Evolutionary conservation across 495 filamentous ascomycete species (phyloP), one percentile per base, ranked within the genome.

Genomic region (Penicillium angulare): DNA sequence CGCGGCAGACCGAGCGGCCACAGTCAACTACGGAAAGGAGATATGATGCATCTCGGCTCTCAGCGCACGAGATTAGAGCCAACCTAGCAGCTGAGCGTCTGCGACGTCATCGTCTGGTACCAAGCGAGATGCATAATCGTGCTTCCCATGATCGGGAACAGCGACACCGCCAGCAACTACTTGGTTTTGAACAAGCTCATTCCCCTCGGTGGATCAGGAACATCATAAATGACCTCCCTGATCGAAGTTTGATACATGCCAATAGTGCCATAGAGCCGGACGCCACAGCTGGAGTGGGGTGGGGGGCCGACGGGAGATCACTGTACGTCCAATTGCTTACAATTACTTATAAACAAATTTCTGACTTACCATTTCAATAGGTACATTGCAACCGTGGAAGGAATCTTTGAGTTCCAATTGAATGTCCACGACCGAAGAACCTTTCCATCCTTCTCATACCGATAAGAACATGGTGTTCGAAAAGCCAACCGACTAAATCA

Each of bases 391-490:
- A 86, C 86, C 3, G 76, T 87, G 45, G 77, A 86, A 42, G 88
- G 88, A 16, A 86, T 92, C 15, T 85, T 87, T 50, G 85, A 90
- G 65, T 87, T 83, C 52, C 76, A 77, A 18, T 72, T 90, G 47
- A 86, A 92, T 59, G 60, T 83, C 17, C 61, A 75, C n/a, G 78
- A 80, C 42, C 77, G 87, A 49, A 87, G 82, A 65, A 75, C 79
- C 5, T 87, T 83, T 57, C 86, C 87, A 21, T 75, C 76, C 26
- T 70, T 86, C 33, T 69, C 71, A 18, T 76, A 80, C 52, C 74
- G 85, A 46, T 90, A 56, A 80, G n/a, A n/a, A n/a, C n/a, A n/a
- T n/a, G n/a, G n/a, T n/a, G n/a, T n/a, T n/a, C n/a, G n/a, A n/a
- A n/a, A n/a, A n/a, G n/a, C n/a, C n/a, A n/a, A n/a, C n/a, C n/a